Evolutionary conservation across 768 basidiomycete species (phyloP).

Genomic region (Suillus brevipes): DNA sequence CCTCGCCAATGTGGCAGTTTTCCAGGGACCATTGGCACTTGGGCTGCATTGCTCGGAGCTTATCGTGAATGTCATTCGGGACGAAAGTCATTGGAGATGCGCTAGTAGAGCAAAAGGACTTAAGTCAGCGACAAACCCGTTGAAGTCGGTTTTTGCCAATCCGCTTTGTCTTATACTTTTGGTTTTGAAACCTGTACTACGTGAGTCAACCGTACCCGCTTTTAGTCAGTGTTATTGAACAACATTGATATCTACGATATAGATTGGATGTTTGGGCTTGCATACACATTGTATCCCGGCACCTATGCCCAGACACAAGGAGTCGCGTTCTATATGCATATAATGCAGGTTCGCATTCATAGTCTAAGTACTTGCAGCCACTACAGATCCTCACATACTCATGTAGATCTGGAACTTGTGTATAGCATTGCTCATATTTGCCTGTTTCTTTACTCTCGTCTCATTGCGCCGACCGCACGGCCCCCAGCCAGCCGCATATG

Average conservation of each 20-base stretch:
- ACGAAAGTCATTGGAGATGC: conserved; percentile 27
- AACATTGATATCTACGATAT: background rate
- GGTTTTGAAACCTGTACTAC: conserved; percentile 24
- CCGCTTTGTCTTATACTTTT: conserved; percentile 19
- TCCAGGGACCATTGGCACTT: conserved; percentile 32
- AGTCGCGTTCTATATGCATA: conserved; percentile 30
- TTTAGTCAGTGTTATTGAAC: background rate
- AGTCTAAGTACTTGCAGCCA: background rate
- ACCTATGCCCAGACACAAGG: background rate
- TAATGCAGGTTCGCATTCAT: conserved; percentile 23
- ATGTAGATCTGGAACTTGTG: conserved; percentile 29
- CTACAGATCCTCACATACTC: background rate
- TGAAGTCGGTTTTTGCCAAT: conserved; percentile 24
- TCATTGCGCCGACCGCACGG: conserved; percentile 20
- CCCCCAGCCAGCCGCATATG: conserved; percentile 33
- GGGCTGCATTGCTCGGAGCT: conserved; percentile 30
- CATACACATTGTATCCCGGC: conserved; percentile 21
- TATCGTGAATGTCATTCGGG: conserved; percentile 28
- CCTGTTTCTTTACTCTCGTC: conserved; percentile 17
- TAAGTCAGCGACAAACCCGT: conserved; percentile 19
- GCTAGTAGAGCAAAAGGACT: conserved; percentile 19
- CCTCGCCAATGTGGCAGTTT: conserved; percentile 26
- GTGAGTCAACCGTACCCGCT: conserved; percentile 16
- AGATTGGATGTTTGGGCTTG: conserved; percentile 36
- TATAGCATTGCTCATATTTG: conserved; percentile 20